Evolutionary conservation across 176 grass and related monocot species (phyloP), one percentile per base, ranked within the genome.

Genomic region (Oropetium thomaeum): DNA sequence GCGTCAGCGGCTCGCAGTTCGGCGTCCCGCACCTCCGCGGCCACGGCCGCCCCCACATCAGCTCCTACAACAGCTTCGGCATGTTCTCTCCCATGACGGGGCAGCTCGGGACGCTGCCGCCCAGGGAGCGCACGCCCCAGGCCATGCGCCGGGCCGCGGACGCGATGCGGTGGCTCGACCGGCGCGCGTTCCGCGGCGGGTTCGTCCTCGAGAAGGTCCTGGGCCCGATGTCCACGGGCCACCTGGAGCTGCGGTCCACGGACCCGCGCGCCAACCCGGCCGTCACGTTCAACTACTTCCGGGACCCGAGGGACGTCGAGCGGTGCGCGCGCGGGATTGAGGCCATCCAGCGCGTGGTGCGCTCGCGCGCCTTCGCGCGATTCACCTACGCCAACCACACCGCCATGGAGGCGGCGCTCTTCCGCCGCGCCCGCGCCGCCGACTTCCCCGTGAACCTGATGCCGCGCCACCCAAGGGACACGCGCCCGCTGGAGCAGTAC

Each of bases 271-370:
- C 78, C 0, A 93, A 93, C 71, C 90, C 90, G 11, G 67, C 80
- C 0, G 71, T 93, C 52, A 87, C 83, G 8, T 93, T 93, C 90
- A 89, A 93, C 90, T 93, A 93, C 87, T 93, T 89, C 90, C 27
- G 34, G 15, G 75, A 93, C 48, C 71, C 77, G 3, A 17, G 73
- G 28, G 90, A 89, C 77, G 66, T 89, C 27, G 83, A 62, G 76
- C 87, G 90, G 11, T 93, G 90, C 80, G 84, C 52, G 51, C 58
- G 71, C 8, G 90, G 90, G 23, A 83, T 93, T 12, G 10, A 87
- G 85, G 89, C 83, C 23, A 89, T 93, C 22, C 62, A 89, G 72
- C 63, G 78, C 23, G 87, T 93, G 40, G 79, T 75, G 34, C 70
- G 81, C 7, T 81, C 90, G 44, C 64, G 60, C 10, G 76, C 90